phyloP scores from a whole-genome alignment of 2,329 filamentous ascomycete genomes.

The Canariomyces notabilis region DNA sequence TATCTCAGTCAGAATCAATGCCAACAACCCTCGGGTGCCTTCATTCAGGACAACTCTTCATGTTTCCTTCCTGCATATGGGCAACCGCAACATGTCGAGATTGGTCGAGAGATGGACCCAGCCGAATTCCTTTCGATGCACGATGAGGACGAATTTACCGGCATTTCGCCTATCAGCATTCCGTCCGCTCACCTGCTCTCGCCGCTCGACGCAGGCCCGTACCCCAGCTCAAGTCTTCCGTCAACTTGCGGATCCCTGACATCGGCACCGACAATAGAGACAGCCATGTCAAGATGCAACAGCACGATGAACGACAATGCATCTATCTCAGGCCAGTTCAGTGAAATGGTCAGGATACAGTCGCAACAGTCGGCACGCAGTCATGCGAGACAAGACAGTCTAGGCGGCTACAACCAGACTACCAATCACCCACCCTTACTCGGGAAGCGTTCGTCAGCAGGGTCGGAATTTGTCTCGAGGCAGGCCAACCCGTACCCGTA shows the following conservation, averaged over 20 bases:
- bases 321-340: slow-evolving; percentile 26
- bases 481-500: slow-evolving; percentile 5
- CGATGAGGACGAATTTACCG: slow-evolving; percentile 1
- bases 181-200: slow-evolving; percentile 13
- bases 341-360: slow-evolving; percentile 35
- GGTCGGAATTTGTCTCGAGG: slow-evolving; percentile 26
- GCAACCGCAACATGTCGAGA: slow-evolving; percentile 3
- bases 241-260: slow-evolving; percentile 41
- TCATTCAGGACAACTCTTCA: slow-evolving; percentile 16
- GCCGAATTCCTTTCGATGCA: slow-evolving; percentile 22
- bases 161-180: slow-evolving; percentile 21
- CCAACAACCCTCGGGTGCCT: slow-evolving; percentile 16
- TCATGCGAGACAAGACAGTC: slow-evolving; percentile 25
- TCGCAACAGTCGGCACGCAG: slow-evolving; percentile 34
- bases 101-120: slow-evolving; percentile 20
- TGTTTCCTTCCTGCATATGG: slow-evolving; percentile 9
- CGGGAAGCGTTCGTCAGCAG: slow-evolving; percentile 29
- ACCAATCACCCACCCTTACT: slow-evolving; percentile 18
- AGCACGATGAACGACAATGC: slow-evolving; percentile 34
- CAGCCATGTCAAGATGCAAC: slow-evolving; percentile 38
- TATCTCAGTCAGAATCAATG: slow-evolving; percentile 17
- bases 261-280: slow-evolving; percentile 37
- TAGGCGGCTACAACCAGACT: slow-evolving; percentile 13
- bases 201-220: slow-evolving; percentile 10
- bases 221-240: slow-evolving; percentile 25